Conservation (phyloP, 805 yeast genomes). For the Candida insectalens region DNA sequence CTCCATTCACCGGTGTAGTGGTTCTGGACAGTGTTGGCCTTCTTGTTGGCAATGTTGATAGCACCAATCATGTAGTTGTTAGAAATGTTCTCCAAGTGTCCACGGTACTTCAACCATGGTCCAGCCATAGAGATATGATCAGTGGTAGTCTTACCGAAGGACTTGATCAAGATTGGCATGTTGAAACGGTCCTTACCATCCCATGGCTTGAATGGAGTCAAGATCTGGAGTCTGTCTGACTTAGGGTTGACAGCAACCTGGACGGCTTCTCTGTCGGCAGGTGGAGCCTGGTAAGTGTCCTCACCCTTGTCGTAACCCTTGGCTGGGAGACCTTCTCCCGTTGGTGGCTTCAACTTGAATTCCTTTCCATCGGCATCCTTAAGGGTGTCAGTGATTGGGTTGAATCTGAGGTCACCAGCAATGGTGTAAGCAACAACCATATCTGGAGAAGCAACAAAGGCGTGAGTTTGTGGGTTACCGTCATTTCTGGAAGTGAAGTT, state of each 20-base stretch:
- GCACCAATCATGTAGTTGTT: constrained; percentile 99
- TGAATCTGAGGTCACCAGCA: constrained; percentile 86
- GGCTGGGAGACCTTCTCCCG: constrained; percentile 76
- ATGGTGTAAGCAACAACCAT: constrained; percentile 95
- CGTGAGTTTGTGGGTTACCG: constrained; percentile 96
- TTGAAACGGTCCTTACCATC: constrained; percentile 86
- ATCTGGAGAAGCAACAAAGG: constrained; percentile 97
- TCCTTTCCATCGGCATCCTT: constrained; percentile 56
- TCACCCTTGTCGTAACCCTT: constrained; percentile 54
- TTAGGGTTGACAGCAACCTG: constrained; percentile 73
- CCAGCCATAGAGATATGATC: constrained; percentile 99
- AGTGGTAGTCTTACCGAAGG: constrained; percentile 96
- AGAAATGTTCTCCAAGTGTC: constrained; percentile 97
- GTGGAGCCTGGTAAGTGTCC: constrained; percentile 96
- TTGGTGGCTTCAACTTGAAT: constrained; percentile 73
- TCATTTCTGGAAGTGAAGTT: constrained; percentile 97
- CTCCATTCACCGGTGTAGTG: constrained; percentile 83
- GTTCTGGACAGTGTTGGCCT: constrained; percentile 88
- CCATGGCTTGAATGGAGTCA: constrained; percentile 94
- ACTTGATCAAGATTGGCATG: constrained; percentile 92
- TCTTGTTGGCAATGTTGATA: constrained; percentile 89
- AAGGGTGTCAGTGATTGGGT: constrained; percentile 84
- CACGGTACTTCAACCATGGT: constrained; percentile 99
- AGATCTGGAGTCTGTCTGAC: constrained; percentile 91
- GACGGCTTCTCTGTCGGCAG: constrained; percentile 70